Conservation (phyloP, 306 rosid species). For the Lupinus albus region DNA sequence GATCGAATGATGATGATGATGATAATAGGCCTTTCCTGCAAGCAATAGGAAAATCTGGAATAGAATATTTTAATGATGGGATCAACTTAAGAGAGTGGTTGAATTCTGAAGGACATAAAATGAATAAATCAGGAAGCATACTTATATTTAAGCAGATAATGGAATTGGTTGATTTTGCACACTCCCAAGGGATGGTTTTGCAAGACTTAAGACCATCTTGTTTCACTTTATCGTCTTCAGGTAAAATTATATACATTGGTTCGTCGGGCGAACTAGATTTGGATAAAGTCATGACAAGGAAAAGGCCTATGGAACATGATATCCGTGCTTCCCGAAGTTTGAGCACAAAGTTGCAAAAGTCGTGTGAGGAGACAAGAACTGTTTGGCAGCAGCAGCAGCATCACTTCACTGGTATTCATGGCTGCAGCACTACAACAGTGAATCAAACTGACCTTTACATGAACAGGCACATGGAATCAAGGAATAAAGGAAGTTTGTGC, state of each 20-base stretch:
- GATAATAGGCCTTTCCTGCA: conserved; percentile 38
- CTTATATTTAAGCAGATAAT: conserved; percentile 60
- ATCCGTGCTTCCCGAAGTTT: conserved; percentile 34
- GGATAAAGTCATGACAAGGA: conserved; percentile 38
- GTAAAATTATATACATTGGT: conserved; percentile 53
- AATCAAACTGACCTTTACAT: conserved; percentile 32
- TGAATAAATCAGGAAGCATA: conserved; percentile 48
- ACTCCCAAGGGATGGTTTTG: conserved; percentile 59
- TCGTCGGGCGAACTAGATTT: conserved; percentile 41
- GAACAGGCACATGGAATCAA: conserved; percentile 31
- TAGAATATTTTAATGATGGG: conserved; percentile 41
- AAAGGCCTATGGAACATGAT: conserved; percentile 49
- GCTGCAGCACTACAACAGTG: conserved; percentile 13
- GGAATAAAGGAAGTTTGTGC: conserved; percentile 34
- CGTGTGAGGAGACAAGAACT: conserved; percentile 42
- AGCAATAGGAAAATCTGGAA: conserved; percentile 26
- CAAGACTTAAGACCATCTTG: conserved; percentile 57
- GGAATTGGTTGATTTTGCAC: conserved; percentile 57
- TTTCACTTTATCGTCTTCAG: conserved; percentile 53
- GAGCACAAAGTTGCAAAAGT: conserved; percentile 49
- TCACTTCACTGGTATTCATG: conserved; percentile 25
- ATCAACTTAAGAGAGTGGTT: conserved; percentile 64
- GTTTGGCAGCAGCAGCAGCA: conserved; percentile 42
- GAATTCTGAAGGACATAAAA: conserved; percentile 38
- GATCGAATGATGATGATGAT: conserved; percentile 23